Evolutionary conservation across 495 filamentous ascomycete species (phyloP), one percentile per base, ranked within the genome.

Genomic region (Aspergillus affinis): DNA sequence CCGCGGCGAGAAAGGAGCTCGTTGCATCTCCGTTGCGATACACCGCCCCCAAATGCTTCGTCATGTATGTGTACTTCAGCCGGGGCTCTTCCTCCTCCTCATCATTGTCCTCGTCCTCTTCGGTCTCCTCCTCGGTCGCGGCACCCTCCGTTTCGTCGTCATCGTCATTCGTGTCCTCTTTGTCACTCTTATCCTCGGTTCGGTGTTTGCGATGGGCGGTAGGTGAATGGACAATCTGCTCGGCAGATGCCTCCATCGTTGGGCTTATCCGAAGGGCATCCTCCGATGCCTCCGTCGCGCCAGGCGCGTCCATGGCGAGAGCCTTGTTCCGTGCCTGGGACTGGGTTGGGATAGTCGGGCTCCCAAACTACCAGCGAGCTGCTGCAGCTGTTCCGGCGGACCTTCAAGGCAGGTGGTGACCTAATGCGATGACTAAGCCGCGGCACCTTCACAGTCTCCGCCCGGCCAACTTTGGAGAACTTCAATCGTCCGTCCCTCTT

Each of bases 1-100:
- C 93, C 20, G 90, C 90, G 51, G 94, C 90, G 29, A 94, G 75
- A 66, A 93, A 95, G 9, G 90, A 78, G 74, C 93, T 96, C 36
- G 93, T 96, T 59, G 91, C 89, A 81, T 98, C 94, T 57, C 91
- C 92, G 77, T 95, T 96, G 53, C 91, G 86, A 78, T 98, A 98
- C 51, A 97, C 85, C 6, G 88, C 75, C 17, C 82, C 85, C 58
- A 98, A 73, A 61, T 88, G 86, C 52, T 85, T 87, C 15, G 94
- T 98, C 58, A 97, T 73, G 57, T 90, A 86, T 27, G 87, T 87
- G 73, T 97, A 97, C 75, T 98, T 97, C 64, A 98, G 81, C 67
- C 86, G 89, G 51, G 94, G 95, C 71, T 98, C 94, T n/a, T 97
- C 93, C 8, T 97, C 93, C 10, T 95, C 92, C 0, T 90, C 90